Evolutionary conservation across 2,329 filamentous ascomycete genomes (phyloP), one percentile per base, ranked within the genome.

Genomic region (Colletotrichum tabaci): DNA sequence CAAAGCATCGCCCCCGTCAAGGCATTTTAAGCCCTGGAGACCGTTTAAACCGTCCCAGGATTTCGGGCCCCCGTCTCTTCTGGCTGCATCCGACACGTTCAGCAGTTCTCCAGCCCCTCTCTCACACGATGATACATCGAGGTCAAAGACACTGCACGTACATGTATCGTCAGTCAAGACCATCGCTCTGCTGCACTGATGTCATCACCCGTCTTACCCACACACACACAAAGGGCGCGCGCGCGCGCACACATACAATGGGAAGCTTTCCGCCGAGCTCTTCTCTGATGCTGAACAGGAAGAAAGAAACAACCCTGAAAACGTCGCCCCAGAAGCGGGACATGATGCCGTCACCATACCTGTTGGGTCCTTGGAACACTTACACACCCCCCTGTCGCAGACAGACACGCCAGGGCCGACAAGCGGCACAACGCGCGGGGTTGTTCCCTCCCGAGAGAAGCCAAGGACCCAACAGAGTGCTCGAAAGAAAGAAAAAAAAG

Each of bases 71-170:
- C 57, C 30, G 30, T 62, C 52, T 38, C 52, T 15, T 57, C 23
- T 64, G 57, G 57, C 68, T 71, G 64, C 68, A 60, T 71, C 52
- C 63, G 65, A 71, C 58, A 44, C 58, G 30, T 52, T 21, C 46
- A 21, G 30, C 30, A 26, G 26, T 38, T 38, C 8, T 18, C 6
- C 58, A n/a, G 2, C 26, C 30, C 12, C 60, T 46, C 30, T 21
- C 18, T 21, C 58, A 30, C 21, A 12, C 26, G 18, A 15, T 38
- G 15, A 2, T 18, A 26, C 21, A 38, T 21, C 30, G 7, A 30
- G 7, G 30, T 30, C 30, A 30, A 21, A 16, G 30, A 30, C 15
- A 26, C 7, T 35, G 46, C 26, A 16, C 26, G 58, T 49, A 46
- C 23, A n/a, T n/a, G 56, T 16, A 46, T 60, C n/a, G 30, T 21